phyloP scores from a whole-genome alignment of 768 basidiomycete genomes.

The Agaricus subrufescens region DNA sequence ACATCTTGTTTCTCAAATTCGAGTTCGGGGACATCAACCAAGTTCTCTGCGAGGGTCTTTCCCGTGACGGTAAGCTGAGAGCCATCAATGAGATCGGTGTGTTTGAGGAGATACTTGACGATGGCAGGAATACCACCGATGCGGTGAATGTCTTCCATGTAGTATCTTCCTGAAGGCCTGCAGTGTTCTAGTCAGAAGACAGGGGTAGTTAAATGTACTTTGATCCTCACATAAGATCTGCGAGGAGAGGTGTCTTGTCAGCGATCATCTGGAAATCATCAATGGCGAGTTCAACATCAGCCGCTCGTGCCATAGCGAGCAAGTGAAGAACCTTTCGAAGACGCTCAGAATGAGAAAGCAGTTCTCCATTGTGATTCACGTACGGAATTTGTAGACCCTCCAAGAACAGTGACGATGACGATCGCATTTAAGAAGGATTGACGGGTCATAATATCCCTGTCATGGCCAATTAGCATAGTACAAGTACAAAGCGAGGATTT shows the following conservation, averaged over 20 bases:
- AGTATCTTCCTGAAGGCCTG: conserved; percentile 81
- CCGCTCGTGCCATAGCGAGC: conserved; percentile 80
- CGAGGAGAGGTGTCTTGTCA: conserved; percentile 77
- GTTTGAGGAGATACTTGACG: conserved; percentile 76
- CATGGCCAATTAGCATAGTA: background rate
- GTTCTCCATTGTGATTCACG: conserved; percentile 15
- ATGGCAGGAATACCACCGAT: conserved; percentile 84
- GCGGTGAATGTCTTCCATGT: conserved; percentile 87
- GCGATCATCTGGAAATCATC: conserved; percentile 85
- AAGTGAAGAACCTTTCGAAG: conserved; percentile 67
- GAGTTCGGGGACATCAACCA: conserved; percentile 69
- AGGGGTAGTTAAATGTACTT: background rate
- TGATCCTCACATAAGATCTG: conserved; percentile 55
- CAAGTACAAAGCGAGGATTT: background rate
- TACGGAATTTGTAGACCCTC: conserved; percentile 87
- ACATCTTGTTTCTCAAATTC: conserved; percentile 75
- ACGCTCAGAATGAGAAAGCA: background rate
- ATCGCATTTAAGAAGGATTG: conserved; percentile 79
- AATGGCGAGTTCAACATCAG: conserved; percentile 64
- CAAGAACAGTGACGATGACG: conserved; percentile 70
- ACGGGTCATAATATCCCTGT: conserved; percentile 40
- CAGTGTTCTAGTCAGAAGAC: background rate
- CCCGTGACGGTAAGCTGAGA: conserved; percentile 87
- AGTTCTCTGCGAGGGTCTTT: conserved; percentile 84
- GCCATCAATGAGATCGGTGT: conserved; percentile 77